Evolutionary conservation across 768 basidiomycete species (phyloP).

Genomic region (Lactarius quietus): DNA sequence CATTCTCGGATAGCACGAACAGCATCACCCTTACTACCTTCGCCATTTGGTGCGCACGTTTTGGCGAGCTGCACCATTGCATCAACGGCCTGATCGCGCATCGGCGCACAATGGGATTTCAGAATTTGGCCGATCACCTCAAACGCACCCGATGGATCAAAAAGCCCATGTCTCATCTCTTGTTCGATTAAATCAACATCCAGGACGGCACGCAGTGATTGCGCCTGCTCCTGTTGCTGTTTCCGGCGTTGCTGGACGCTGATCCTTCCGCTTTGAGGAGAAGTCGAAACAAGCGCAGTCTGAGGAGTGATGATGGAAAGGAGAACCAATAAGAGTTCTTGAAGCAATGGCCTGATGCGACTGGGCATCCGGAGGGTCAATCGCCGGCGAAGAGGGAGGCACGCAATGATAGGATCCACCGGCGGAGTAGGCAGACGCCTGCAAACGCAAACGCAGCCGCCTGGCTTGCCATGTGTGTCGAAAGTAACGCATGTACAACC

Average conservation of each 20-base stretch:
- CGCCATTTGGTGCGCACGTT: constrained; percentile 50
- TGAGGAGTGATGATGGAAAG: constrained; percentile 77
- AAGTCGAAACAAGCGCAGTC: constrained; percentile 40
- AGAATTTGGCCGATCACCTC: constrained; percentile 73
- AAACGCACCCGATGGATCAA: constrained; percentile 79
- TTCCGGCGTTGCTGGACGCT: constrained; percentile 23
- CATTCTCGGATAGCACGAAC: constrained; percentile 76
- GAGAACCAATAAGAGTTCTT: constrained; percentile 54
- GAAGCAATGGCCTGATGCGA: constrained; percentile 65
- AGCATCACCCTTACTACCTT: constrained; percentile 57
- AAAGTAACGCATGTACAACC: constrained; percentile 86
- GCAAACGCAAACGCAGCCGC: constrained; percentile 51
- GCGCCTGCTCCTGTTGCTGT: constrained; percentile 25
- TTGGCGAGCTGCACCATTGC: constrained; percentile 73
- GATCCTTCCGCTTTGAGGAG: constrained; percentile 24
- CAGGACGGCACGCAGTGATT: constrained; percentile 37
- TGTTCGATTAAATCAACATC: constrained; percentile 81
- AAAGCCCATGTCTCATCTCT: constrained; percentile 71
- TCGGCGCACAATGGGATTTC: constrained; percentile 90
- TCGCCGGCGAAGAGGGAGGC: constrained; percentile 34
- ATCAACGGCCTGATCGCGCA: constrained; percentile 82
- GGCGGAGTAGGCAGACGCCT: constrained; percentile 28
- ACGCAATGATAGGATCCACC: constrained; percentile 44
- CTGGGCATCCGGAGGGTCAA: constrained; percentile 68
- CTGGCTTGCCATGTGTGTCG: constrained; percentile 50